Percentiles rank a stretch among this genome's conserved stretches.
phyloP scores from a whole-genome alignment of 441 rosid species.

The Mallotus japonicus region DNA sequence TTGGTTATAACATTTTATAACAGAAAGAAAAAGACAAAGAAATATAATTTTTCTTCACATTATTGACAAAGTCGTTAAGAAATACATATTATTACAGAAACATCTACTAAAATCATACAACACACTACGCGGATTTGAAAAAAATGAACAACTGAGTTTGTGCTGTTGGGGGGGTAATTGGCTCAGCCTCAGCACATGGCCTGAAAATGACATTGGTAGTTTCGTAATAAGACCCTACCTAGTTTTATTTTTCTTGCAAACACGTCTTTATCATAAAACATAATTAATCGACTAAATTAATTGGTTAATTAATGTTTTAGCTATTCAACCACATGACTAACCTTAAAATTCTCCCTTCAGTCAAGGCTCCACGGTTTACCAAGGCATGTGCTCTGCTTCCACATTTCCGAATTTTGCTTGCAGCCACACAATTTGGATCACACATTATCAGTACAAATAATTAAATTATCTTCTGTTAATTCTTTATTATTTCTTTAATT shows the following conservation, averaged over 20 bases:
- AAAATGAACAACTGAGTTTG: background rate
- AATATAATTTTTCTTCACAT: background rate
- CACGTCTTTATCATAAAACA: background rate
- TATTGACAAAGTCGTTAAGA: background rate
- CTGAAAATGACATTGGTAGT: constrained; percentile 24
- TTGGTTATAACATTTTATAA: too few species aligned
- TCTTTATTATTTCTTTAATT: too few species aligned
- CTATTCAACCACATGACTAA: constrained; percentile 19
- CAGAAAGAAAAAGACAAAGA: background rate
- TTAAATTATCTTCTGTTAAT: too few species aligned
- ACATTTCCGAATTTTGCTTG: constrained; percentile 2
- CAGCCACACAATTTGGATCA: background rate
- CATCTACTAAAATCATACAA: background rate
- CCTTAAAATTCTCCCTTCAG: constrained; percentile 8
- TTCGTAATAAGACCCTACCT: background rate
- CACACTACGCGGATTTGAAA: constrained; percentile 8
- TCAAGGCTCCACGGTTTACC: constrained; percentile 1
- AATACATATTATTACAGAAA: background rate
- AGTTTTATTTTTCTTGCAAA: background rate
- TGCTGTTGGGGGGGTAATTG: too few species aligned
- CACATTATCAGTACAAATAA: background rate
- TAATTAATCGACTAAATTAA: background rate
- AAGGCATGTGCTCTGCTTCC: constrained; percentile 8
- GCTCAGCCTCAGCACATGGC: constrained; percentile 14
- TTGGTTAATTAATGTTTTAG: background rate